Evolutionary conservation across 805 yeast species (phyloP).

Genomic region (Grigorovia transvaalensis): DNA sequence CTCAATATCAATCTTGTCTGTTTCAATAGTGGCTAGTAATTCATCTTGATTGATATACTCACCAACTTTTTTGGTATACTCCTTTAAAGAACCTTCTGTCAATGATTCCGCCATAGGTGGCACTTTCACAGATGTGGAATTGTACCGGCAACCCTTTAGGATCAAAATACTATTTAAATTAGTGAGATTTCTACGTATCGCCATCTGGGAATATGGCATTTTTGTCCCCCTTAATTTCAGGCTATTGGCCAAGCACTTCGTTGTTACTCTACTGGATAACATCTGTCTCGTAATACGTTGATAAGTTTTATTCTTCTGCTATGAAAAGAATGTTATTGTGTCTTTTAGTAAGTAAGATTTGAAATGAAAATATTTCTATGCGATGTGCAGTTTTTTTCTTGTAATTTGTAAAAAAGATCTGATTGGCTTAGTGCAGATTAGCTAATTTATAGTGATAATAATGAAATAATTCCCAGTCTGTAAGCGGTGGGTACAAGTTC

Average conservation of each 20-base stretch:
- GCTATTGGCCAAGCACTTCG: neutral
- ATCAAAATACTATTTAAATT: neutral
- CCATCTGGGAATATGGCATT: neutral
- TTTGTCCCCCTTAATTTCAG: neutral
- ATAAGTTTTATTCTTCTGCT: neutral
- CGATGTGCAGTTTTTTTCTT: neutral
- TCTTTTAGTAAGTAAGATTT: neutral
- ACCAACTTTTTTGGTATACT: slow-evolving; percentile 65
- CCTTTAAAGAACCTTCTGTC: slow-evolving; percentile 87
- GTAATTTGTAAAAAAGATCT: neutral
- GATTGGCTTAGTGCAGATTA: neutral
- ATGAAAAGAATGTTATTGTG: neutral
- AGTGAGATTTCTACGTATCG: neutral
- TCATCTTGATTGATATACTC: slow-evolving; percentile 82
- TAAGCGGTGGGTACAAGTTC: no score
- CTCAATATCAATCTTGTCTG: slow-evolving; percentile 96
- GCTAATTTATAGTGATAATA: no score
- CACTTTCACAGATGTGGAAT: slow-evolving; percentile 59
- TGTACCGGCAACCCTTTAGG: slow-evolving; percentile 18
- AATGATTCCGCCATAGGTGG: slow-evolving; percentile 99
- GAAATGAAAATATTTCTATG: neutral
- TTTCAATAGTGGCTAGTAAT: slow-evolving; percentile 91
- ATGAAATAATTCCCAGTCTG: no score
- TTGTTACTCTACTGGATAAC: neutral
- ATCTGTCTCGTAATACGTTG: neutral